Evolutionary conservation across 2,329 filamentous ascomycete genomes (phyloP), one percentile per base, ranked within the genome.

Genomic region (Cryphonectria radicalis): DNA sequence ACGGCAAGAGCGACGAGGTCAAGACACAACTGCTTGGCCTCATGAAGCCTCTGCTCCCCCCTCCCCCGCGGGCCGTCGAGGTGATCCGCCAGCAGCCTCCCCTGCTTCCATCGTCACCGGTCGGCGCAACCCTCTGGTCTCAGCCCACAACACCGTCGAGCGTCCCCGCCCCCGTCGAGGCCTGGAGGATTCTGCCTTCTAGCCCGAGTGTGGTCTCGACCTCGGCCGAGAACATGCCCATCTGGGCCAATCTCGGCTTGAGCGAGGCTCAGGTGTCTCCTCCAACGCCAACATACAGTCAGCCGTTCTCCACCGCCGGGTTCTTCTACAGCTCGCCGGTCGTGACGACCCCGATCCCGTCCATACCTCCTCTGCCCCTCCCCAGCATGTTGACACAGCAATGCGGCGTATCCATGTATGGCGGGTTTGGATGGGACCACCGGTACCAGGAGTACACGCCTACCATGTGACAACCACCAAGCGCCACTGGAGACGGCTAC

Each of bases 1-100:
- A 92, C 79, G 95, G 95, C 75, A 93, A 93, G 84, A 94, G 93
- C 79, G 94, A 97, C 76, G 94, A 98, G 77, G 95, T 98, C 82
- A 97, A 97, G 89, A 90, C 86, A 78, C 91, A 89, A 80, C 92
- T 99, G 83, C 88, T 93, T 86, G 89, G 88, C 77, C 87, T 98
- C 78, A 94, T 98, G 86, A 92, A 95, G 81, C 90, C 97, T 70
- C 87, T 98, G 75, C 89, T 97, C 73, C 95, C 92, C 66, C 91
- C 93, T 72, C 94, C 94, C 76, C 95, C 95, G 67, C 92, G 93
- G 80, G 90, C 97, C 76, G 90, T 97, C 81, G 94, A 98, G 81
- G 90, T 97, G 76, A 90, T 98, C 79, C 93, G 93, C 78, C 94
- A 95, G 76, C 94, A 95, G 76, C 92, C 92, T 73, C 92, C 94